Evolutionary conservation across 371 early-diverging fungal species (phyloP), one percentile per base, ranked within the genome.

Genomic region (Capillidium heterosporum): DNA sequence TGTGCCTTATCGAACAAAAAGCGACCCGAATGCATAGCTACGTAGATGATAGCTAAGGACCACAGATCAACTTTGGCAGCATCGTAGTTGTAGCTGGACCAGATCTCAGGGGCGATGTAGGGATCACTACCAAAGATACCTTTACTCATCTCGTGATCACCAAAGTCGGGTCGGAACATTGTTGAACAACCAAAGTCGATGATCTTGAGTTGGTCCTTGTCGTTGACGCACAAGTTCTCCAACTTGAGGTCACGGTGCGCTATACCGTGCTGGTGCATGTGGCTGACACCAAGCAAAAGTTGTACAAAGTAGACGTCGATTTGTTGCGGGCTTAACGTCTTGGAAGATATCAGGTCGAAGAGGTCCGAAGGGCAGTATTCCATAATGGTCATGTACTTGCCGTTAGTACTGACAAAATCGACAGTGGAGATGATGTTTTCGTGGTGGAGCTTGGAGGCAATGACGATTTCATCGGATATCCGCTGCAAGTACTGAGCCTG

Each of bases 31-130:
- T 75, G 75, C 83, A 86, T 81, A 58, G 82, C 81, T 55, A 84
- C 67, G 64, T 79, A 82, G 57, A 86, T 78, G 48, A 86, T 80
- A n/a, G 79, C 87, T 53, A 81, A 67, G 31, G 82, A 82, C 87
- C 87, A 86, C 39, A 82, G 59, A 65, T 86, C 87, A 24, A 81
- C 74, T 40, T 72, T 60, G n/a, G 76, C 75, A 48, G 87, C 77
- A 57, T 81, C 82, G 61, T 84, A 81, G 19, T 56, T 57, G 7
- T 67, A 24, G n/a, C 28, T 11, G 1, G 32, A 60, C 28, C 72
- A 69, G 24, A 85, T 79, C 71, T 93, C 94, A 28, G 94, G 94
- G 0, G 91, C 87, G 59, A 91, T 91, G 65, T 91, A 93, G n/a
- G 92, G 91, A 48, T 86, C 85, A 5, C 85, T 84, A 8, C 94